A percentile compares a stretch with the other conserved stretches of the same genome.
Evolutionary conservation across 2,329 filamentous ascomycete species (phyloP).

Genomic region (Metarhizium robertsii): DNA sequence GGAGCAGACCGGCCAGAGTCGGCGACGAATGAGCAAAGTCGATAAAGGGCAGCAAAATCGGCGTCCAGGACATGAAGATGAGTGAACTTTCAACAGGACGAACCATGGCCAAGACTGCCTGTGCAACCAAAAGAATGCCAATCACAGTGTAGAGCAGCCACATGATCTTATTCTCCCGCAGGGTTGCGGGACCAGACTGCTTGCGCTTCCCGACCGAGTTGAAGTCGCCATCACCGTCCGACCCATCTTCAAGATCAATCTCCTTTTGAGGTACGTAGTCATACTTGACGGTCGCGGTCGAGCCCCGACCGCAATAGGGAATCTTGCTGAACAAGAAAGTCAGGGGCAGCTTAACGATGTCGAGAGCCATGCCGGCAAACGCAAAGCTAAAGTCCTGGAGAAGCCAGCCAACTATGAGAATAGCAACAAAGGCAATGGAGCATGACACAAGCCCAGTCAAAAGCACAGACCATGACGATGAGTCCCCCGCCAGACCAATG

Average conservation of each 20-base stretch:
- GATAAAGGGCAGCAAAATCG: conserved; percentile 22
- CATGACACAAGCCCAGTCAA: conserved; percentile 16
- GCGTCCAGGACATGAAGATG: conserved; percentile 26
- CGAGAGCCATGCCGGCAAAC: conserved; percentile 11
- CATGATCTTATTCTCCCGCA: background rate
- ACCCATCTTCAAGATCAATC: conserved; percentile 7
- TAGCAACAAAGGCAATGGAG: conserved; percentile 4
- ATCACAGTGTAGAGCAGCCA: conserved; percentile 13
- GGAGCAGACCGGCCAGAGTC: conserved; percentile 15
- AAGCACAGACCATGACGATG: conserved; percentile 15
- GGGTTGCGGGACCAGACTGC: background rate
- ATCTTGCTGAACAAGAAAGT: conserved; percentile 8
- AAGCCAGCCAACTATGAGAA: conserved; percentile 10
- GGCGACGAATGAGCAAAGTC: conserved; percentile 23
- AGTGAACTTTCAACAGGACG: conserved; percentile 23
- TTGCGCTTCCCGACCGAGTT: conserved; percentile 4
- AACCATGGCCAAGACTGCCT: conserved; percentile 14
- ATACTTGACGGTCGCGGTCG: conserved; percentile 1
- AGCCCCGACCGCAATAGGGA: conserved; percentile 3
- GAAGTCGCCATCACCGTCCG: conserved; percentile 5
- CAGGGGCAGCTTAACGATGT: conserved; percentile 12
- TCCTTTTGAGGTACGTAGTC: conserved; percentile 10
- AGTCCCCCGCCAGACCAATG: conserved; percentile 15
- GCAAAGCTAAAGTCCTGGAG: conserved; percentile 14
- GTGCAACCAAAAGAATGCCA: conserved; percentile 15